Conservation (phyloP, 2,329 filamentous ascomycete genomes). For the Parastagonospora avenae region DNA sequence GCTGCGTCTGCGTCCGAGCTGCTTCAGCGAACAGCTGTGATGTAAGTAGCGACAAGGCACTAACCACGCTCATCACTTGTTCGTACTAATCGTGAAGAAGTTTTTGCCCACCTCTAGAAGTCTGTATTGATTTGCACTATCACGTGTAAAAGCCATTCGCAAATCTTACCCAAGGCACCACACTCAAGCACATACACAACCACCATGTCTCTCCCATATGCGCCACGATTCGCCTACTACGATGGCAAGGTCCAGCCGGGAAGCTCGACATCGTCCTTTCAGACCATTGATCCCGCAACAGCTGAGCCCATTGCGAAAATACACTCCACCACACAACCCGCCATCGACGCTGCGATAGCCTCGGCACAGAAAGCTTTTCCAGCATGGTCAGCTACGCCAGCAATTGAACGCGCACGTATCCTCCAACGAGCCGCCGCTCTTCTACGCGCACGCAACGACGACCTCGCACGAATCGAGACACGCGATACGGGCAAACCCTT, state of each 20-base stretch:
- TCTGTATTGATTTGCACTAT: not conserved
- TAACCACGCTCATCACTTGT: no score
- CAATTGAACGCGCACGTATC: constrained; percentile 76
- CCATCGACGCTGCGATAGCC: constrained; percentile 73
- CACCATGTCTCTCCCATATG: constrained; percentile 49
- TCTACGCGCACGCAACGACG: constrained; percentile 77
- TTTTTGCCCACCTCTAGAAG: not conserved
- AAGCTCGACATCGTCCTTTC: constrained; percentile 67
- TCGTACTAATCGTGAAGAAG: no score
- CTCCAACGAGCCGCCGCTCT: constrained; percentile 76
- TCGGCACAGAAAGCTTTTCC: constrained; percentile 75
- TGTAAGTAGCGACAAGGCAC: no score
- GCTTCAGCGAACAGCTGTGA: not conserved
- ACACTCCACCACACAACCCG: constrained; percentile 67
- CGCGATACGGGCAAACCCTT: constrained; percentile 86
- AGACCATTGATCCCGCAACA: constrained; percentile 75
- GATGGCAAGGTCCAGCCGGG: constrained; percentile 70
- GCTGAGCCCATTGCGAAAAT: constrained; percentile 72
- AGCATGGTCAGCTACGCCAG: constrained; percentile 75
- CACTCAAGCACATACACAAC: not conserved
- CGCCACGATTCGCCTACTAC: constrained; percentile 72
- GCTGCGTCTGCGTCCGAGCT: not conserved
- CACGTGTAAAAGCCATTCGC: not conserved
- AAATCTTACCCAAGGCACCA: no score
- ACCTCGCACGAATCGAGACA: constrained; percentile 78